Base-by-base conservation (phyloP, 2,329 filamentous ascomycete genomes). In the Aspergillus brunneoviolaceus region DNA sequence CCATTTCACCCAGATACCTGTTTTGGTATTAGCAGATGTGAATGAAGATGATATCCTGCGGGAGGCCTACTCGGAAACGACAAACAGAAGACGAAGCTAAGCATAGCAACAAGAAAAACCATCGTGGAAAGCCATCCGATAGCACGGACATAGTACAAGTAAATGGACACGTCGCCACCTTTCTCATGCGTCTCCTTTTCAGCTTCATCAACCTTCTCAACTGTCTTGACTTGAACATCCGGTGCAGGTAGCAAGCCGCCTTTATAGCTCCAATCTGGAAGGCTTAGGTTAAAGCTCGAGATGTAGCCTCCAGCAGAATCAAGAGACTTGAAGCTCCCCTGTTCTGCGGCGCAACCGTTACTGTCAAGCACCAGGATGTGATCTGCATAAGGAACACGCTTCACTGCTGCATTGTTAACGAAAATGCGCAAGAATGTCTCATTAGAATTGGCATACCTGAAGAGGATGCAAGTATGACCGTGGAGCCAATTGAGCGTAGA, bases 131-230 rank as follows among this genome's bases (percentile, higher is more conserved):
- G 1, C 72, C 71, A 75, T 5, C 77, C 77, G 23, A 78, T 74
- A 1, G 76, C 71, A 25, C 68, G 64, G 25, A 76, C 61, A 55
- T 79, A 79, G 65, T 77, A 77, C 7, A 70, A 64, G 58, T 80
- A 81, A 52, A 81, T 76, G 2, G 75, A 65, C 4, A 76, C 67
- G 55, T 81, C 79, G n/a, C 78, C 78, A 3, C 74, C 72, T 21
- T 65, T 65, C n/a, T 70, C 67, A 29, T 69, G 73, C 25, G 67
- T 68, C 55, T 69, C 69, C 2, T 66, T 67, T 51, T 73, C 68
- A 3, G 67, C 56, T 7, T 63, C 61, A 4, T 71, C 57, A 7
- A 56, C 50, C 50, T 60, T 66, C 19, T 62, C 58, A 11, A 61
- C 49, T 2, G 53, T 49, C 29, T 53, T 19, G 6, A 52, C 42